A percentile compares a stretch with the other conserved stretches of the same genome.
Conservation (phyloP, 805 yeast genomes). For the Zygotorulaspora florentina region DNA sequence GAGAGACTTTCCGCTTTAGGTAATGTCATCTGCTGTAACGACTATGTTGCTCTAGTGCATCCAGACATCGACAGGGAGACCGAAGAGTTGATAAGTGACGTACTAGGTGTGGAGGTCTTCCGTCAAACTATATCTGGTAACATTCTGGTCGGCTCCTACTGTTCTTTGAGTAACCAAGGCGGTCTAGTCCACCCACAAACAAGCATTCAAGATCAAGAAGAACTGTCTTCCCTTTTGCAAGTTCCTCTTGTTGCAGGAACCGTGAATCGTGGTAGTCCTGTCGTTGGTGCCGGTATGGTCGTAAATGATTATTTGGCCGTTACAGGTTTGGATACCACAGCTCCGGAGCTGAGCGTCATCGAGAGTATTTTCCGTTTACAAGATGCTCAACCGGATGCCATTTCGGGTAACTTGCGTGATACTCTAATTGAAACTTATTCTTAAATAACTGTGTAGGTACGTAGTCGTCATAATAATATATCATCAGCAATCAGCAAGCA, state of each 20-base stretch:
- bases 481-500: neutral
- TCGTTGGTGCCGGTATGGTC: conserved; percentile 98
- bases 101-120: conserved; percentile 96
- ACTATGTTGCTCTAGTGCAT: conserved; percentile 97
- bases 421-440: conserved; percentile 90
- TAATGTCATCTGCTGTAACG: conserved; percentile 97
- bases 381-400: conserved; percentile 85
- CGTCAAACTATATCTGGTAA: conserved; percentile 98
- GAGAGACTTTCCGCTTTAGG: conserved; percentile 96
- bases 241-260: conserved; percentile 99
- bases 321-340: conserved; percentile 95
- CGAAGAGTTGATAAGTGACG: conserved; percentile 97
- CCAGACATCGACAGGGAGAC: conserved; percentile 99
- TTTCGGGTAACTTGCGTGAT: conserved; percentile 81
- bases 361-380: conserved; percentile 94
- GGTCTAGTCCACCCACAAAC: conserved; percentile 98
- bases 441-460: conserved; percentile 29
- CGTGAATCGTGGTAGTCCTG: conserved; percentile 94
- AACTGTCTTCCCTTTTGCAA: conserved; percentile 88
- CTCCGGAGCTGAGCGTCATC: conserved; percentile 94
- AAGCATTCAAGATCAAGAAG: conserved; percentile 96
- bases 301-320: conserved; percentile 98
- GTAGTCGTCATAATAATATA: neutral
- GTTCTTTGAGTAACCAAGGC: conserved; percentile 93
- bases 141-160: conserved; percentile 94